Percentiles rank a stretch among this genome's conserved stretches.
phyloP scores from a whole-genome alignment of 257 asterid species.

The Solanum habrochaites region DNA sequence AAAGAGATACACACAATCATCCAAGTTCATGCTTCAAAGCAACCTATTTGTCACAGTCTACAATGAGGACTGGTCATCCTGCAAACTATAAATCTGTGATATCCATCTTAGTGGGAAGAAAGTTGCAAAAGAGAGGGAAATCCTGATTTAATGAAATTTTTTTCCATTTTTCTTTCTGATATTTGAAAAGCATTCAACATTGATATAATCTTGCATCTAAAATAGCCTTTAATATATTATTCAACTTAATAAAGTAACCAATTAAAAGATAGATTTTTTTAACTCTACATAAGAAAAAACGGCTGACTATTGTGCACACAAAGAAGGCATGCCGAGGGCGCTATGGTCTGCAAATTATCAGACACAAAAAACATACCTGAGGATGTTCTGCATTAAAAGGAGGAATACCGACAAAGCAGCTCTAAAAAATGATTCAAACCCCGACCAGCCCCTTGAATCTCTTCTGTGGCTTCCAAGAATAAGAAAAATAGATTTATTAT shows the following conservation, averaged over 20 bases:
- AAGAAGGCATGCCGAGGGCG: background rate
- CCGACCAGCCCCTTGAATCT: too few species aligned
- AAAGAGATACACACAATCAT: background rate
- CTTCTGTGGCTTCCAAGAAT: conserved; percentile 66
- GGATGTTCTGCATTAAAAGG: conserved; percentile 90
- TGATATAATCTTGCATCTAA: background rate
- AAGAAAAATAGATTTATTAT: conserved; percentile 1
- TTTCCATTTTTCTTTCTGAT: background rate
- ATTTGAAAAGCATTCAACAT: background rate
- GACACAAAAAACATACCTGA: conserved; percentile 28
- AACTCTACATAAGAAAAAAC: background rate
- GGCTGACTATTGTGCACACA: background rate
- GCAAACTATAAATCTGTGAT: background rate
- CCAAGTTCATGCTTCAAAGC: background rate
- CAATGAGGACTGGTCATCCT: background rate
- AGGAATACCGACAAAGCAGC: conserved; percentile 76
- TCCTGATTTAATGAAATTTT: background rate
- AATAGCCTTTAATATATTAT: background rate
- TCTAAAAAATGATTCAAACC: conserved; percentile 83
- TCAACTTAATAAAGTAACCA: background rate
- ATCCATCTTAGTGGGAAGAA: background rate
- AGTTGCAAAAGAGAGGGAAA: background rate
- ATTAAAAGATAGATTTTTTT: too few species aligned
- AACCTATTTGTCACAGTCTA: background rate
- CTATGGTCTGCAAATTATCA: background rate